phyloP scores from a whole-genome alignment of 2,329 filamentous ascomycete species.

The Colletotrichum tropicicola region DNA sequence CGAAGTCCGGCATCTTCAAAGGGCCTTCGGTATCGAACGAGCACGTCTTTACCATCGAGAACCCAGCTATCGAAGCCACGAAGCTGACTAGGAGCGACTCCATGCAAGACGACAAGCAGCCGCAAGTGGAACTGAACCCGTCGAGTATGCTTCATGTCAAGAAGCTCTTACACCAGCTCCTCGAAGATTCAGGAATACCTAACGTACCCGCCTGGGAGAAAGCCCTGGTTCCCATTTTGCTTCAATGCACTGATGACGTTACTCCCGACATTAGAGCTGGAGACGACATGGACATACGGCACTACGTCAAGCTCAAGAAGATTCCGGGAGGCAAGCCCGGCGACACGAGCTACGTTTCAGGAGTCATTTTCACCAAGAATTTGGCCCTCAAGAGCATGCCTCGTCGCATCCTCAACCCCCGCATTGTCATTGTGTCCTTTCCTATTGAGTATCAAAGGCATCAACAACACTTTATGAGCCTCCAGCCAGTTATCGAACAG shows the following conservation, averaged over 20 bases:
- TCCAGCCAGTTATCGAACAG: slow-evolving; percentile 95
- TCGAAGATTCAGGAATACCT: slow-evolving; percentile 79
- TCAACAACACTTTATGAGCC: slow-evolving; percentile 92
- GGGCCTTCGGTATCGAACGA: slow-evolving; percentile 62
- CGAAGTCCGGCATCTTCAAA: slow-evolving; percentile 66
- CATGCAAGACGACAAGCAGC: slow-evolving; percentile 77
- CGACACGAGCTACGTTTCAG: slow-evolving; percentile 96
- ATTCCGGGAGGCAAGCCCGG: slow-evolving; percentile 89
- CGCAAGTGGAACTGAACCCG: slow-evolving; percentile 84
- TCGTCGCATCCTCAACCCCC: slow-evolving; percentile 81
- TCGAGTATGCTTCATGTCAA: slow-evolving; percentile 90
- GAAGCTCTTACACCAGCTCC: slow-evolving; percentile 82
- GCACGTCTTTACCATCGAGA: slow-evolving; percentile 57
- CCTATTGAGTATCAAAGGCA: slow-evolving; percentile 96
- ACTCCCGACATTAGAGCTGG: slow-evolving; percentile 89
- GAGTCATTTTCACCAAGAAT: slow-evolving; percentile 97
- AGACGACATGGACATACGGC: slow-evolving; percentile 95
- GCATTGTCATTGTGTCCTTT: slow-evolving; percentile 93
- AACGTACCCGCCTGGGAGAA: slow-evolving; percentile 86
- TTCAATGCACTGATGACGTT: slow-evolving; percentile 93
- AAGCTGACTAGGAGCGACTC: slow-evolving; percentile 81
- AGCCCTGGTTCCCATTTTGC: slow-evolving; percentile 86
- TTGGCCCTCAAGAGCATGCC: slow-evolving; percentile 96
- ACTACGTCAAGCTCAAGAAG: slow-evolving; percentile 97
- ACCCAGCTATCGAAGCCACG: slow-evolving; percentile 51